phyloP scores from a whole-genome alignment of 345 rosid species.

The Kernera saxatilis region DNA sequence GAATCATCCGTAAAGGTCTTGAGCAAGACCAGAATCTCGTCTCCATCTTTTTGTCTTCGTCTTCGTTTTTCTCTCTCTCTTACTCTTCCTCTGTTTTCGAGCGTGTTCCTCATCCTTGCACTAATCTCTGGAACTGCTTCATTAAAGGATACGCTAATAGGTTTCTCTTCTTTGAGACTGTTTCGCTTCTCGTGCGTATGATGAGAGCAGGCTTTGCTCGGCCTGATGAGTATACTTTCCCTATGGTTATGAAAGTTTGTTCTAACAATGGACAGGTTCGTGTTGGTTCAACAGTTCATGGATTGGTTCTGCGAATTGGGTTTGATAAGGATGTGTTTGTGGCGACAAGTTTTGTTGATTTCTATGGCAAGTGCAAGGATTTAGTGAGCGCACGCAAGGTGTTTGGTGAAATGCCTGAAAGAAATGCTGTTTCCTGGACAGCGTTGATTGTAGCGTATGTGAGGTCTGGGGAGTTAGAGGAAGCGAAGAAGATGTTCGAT shows the following conservation, averaged over 20 bases:
- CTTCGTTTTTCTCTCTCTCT: slow-evolving; percentile 33
- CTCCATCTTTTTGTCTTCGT: slow-evolving; percentile 42
- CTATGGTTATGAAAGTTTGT: slow-evolving; percentile 51
- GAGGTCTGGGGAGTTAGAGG: slow-evolving; percentile 41
- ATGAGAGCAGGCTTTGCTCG: slow-evolving; percentile 27
- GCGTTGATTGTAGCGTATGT: slow-evolving; percentile 60
- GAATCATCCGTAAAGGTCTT: slow-evolving; percentile 63
- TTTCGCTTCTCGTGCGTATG: slow-evolving; percentile 54
- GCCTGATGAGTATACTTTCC: slow-evolving; percentile 54
- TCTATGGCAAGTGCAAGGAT: slow-evolving; percentile 58
- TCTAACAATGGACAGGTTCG: slow-evolving; percentile 32
- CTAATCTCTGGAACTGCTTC: slow-evolving; percentile 57
- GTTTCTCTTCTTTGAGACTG: slow-evolving; percentile 26
- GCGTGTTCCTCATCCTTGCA: slow-evolving; percentile 40
- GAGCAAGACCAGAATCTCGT: slow-evolving; percentile 60
- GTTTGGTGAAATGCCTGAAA: slow-evolving; percentile 54
- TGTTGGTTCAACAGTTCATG: slow-evolving; percentile 54
- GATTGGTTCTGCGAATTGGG: slow-evolving; percentile 41
- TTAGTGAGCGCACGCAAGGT: slow-evolving; percentile 45
- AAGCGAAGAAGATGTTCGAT: slow-evolving; percentile 45
- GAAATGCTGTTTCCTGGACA: slow-evolving; percentile 69
- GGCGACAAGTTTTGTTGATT: slow-evolving; percentile 57
- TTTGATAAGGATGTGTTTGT: slow-evolving; percentile 42
- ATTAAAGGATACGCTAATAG: slow-evolving; percentile 37
- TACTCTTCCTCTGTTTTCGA: slow-evolving; percentile 47